A percentile compares a stretch with the other conserved stretches of the same genome.
phyloP scores from a whole-genome alignment of 345 rosid species.

The Salix purpurea region DNA sequence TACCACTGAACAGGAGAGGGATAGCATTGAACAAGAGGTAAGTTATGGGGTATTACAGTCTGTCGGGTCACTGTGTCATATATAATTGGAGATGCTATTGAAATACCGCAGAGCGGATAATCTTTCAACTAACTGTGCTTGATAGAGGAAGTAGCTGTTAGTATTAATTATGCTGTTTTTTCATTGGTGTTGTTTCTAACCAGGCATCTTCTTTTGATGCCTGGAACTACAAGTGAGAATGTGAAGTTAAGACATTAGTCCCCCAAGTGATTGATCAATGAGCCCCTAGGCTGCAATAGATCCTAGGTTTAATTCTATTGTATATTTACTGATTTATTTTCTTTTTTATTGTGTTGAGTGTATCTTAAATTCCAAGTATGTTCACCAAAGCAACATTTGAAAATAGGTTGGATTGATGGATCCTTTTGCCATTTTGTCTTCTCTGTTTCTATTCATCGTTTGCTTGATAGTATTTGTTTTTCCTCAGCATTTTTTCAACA shows the following conservation, averaged over 20 bases:
- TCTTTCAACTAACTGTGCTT: background rate
- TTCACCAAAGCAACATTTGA: background rate
- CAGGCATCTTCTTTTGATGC: background rate
- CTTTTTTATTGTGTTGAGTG: background rate
- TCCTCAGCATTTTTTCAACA: background rate
- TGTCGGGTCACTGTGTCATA: background rate
- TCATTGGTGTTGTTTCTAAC: background rate
- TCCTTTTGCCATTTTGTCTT: background rate
- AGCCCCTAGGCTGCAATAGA: background rate
- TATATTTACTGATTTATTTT: background rate
- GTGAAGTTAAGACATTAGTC: background rate
- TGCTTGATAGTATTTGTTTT: background rate
- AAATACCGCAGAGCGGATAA: background rate
- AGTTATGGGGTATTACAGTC: constrained; percentile 17
- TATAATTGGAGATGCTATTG: background rate
- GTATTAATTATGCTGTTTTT: background rate
- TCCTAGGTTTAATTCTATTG: background rate
- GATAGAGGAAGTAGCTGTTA: background rate
- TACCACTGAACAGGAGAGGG: constrained; percentile 79
- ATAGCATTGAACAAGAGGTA: constrained; percentile 92
- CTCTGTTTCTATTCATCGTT: background rate
- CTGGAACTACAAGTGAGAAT: background rate
- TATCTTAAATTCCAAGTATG: background rate
- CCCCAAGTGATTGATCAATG: background rate
- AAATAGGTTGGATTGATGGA: background rate